Base-by-base conservation (phyloP, 305 asterid genomes). In the Fraxinus floribunda region DNA sequence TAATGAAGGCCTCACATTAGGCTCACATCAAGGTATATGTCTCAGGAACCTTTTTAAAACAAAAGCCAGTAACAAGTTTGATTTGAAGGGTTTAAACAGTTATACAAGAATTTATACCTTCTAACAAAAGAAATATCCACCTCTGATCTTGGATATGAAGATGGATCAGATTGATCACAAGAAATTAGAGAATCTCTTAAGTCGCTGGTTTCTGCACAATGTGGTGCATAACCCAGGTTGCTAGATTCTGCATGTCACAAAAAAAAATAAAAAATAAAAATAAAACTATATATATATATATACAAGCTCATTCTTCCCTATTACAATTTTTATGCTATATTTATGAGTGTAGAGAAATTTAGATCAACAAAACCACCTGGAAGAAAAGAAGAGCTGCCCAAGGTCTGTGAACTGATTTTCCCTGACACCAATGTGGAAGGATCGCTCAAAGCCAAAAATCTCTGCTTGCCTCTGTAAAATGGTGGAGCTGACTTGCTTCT, bases 401-500 rank as follows among this genome's bases (percentile, higher is more conserved):
- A 77, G 60, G 79, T 81, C 74, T 79, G 79, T 29, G 66, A 41
- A 81, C 75, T 55, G 55, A 62, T 57, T 84, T 76, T 83, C 84
- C 89, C 88, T 32, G 92, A 82, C 78, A 82, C 85, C 79, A 80
- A 76, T 38, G 77, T 82, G 83, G 86, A 86, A 44, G 88, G 85
- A 84, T 86, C 84, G 74, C 88, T 79, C 84, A 89, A 87, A 79
- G 88, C 87, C 81, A 89, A 57, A 85, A 85, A 90, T 82, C 88
- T 91, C 84, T 88, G 91, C 89, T 90, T 93, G 84, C 89, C 84
- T 85, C 83, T 89, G 91, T 89, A 88, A 91, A 87, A 87, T 81
- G 98, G 99, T 57, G 97, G 99, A 85, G 99, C 98, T 85, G 99
- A 93, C 84, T 82, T 88, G 87, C 98, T 88, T 89, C 98, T 90